A percentile compares a stretch with the other conserved stretches of the same genome.
These are phyloP conservation scores for Komagataella pseudopastoris DNA, from an alignment of 805 yeast genomes.

Conservation along the genomic window DNA sequence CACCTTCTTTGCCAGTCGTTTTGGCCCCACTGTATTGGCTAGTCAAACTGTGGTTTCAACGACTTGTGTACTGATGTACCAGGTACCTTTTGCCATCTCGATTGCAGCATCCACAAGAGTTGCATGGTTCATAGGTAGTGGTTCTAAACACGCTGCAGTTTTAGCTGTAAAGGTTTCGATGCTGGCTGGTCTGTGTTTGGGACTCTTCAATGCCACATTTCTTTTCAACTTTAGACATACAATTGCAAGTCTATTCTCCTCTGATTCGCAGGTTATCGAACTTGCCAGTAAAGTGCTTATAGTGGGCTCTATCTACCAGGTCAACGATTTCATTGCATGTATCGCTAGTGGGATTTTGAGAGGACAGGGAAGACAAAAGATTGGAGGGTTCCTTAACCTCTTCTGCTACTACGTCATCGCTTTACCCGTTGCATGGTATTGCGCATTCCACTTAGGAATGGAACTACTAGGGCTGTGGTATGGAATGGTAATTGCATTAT, in stretches of 20 bases:
- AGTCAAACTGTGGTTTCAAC: conserved; percentile 66
- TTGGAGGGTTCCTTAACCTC: conserved; percentile 39
- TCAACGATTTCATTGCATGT: conserved; percentile 35
- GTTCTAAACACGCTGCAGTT: conserved; percentile 15
- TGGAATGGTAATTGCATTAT: conserved; percentile 19
- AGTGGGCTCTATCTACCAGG: conserved; percentile 22
- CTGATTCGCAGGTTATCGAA: conserved; percentile 14
- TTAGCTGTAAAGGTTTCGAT: conserved; percentile 15
- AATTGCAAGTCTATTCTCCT: conserved; percentile 18
- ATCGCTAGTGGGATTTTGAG: conserved; percentile 39
- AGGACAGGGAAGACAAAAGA: conserved; percentile 45
- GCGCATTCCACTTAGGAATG: conserved; percentile 36
- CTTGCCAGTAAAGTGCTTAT: conserved; percentile 15
- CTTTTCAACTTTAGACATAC: conserved; percentile 11
- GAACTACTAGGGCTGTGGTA: conserved; percentile 23
- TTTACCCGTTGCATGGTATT: conserved; percentile 46
- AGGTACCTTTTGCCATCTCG: conserved; percentile 63
- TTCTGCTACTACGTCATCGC: conserved; percentile 62
- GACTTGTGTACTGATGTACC: conserved; percentile 54
- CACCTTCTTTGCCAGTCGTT: conserved; percentile 53
- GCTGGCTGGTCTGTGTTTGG: conserved; percentile 11
- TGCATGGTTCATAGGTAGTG: conserved; percentile 65
- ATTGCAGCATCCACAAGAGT: conserved; percentile 67
- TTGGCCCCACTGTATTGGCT: conserved; percentile 50
- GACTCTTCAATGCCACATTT: conserved; percentile 11